Conservation (phyloP, 805 yeast genomes). For the Zygoascus ofunaensis region DNA sequence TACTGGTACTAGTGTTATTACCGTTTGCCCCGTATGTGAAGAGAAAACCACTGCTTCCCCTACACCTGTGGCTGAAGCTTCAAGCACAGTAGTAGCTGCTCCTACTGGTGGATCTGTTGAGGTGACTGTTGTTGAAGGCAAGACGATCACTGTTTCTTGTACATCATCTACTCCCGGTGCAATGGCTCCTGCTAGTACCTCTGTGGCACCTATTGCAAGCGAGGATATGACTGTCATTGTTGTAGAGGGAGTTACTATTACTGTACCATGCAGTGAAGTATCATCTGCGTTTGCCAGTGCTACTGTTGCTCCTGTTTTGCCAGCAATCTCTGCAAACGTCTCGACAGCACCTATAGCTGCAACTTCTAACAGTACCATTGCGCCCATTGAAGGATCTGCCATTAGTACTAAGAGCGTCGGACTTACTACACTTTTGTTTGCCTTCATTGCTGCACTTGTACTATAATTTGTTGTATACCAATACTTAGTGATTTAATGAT, state of each 20-base stretch:
- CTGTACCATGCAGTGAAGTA: not conserved
- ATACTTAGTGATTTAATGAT: too few relatives aligned
- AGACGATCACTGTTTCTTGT: not conserved
- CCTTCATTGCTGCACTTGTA: too few relatives aligned
- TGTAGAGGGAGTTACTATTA: not conserved
- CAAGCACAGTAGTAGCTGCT: not conserved
- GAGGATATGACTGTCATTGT: not conserved
- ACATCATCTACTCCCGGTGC: not conserved
- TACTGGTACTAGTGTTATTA: not conserved
- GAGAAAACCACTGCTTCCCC: not conserved
- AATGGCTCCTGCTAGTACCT: not conserved
- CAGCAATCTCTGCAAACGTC: too few relatives aligned
- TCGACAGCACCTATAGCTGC: too few relatives aligned
- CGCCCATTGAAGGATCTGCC: too few relatives aligned
- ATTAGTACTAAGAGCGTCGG: too few relatives aligned
- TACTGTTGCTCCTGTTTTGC: not conserved
- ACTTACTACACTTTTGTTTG: too few relatives aligned
- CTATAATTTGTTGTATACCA: too few relatives aligned
- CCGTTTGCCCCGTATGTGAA: not conserved
- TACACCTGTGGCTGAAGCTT: not conserved
- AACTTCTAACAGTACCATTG: too few relatives aligned
- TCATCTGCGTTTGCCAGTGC: not conserved
- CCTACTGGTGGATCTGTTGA: not conserved
- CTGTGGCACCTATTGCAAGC: not conserved
- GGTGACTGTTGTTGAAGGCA: not conserved